These are phyloP conservation scores for Crassisporium funariophilum DNA, from an alignment of 768 basidiomycete genomes.

Conservation along the genomic window DNA sequence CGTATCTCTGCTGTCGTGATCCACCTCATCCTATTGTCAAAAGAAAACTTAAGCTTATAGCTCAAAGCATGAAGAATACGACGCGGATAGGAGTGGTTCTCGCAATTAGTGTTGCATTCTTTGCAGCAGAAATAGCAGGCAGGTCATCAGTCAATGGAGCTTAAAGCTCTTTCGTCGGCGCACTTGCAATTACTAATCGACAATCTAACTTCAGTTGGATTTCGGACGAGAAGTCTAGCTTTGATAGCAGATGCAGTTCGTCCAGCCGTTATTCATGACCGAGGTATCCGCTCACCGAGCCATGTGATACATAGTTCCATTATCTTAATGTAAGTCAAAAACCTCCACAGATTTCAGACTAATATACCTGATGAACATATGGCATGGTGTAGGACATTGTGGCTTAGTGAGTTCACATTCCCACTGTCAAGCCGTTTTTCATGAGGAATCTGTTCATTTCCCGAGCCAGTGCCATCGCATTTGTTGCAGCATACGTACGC, in stretches of 20 bases:
- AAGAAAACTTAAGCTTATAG: background rate
- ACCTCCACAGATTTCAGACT: background rate
- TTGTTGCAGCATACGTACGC: conserved; percentile 45
- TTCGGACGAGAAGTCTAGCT: conserved; percentile 55
- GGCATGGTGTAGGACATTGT: conserved; percentile 57
- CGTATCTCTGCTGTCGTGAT: too few species aligned
- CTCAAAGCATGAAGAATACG: conserved; percentile 44
- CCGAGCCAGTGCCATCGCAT: conserved; percentile 40
- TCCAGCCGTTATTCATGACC: conserved; percentile 17
- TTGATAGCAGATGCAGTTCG: conserved; percentile 59
- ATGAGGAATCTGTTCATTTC: background rate
- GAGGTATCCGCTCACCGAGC: conserved; percentile 6
- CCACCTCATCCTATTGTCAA: conserved; percentile 1
- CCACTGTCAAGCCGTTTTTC: background rate
- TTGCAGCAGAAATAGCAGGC: conserved; percentile 51
- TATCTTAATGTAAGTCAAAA: conserved; percentile 48
- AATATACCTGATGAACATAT: conserved; percentile 38
- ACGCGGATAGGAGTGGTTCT: conserved; percentile 50
- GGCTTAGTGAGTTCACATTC: conserved; percentile 38
- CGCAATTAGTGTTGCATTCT: conserved; percentile 48
- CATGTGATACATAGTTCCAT: conserved; percentile 43
- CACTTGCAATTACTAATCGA: conserved; percentile 1
- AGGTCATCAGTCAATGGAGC: conserved; percentile 14
- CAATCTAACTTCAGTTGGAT: conserved; percentile 55
- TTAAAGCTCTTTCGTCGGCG: background rate